phyloP scores from a whole-genome alignment of 2,329 filamentous ascomycete species.

The Capronia coronata region DNA sequence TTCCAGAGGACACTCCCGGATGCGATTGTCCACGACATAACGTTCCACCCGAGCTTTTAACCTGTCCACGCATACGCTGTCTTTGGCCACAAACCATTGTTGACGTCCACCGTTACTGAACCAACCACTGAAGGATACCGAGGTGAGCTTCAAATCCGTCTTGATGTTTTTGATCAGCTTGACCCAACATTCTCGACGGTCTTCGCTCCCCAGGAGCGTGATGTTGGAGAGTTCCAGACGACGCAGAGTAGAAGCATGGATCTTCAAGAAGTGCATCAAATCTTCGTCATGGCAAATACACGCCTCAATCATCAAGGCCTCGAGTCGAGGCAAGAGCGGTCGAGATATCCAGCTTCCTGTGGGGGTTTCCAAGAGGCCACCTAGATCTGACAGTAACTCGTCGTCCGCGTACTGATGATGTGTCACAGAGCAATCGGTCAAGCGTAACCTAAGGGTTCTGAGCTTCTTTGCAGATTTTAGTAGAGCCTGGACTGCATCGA shows the following conservation, averaged over 20 bases:
- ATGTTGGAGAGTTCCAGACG: conserved; percentile 21
- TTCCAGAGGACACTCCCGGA: conserved; percentile 20
- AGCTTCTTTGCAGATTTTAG: conserved; percentile 15
- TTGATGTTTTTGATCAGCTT: conserved; percentile 20
- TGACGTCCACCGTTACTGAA: conserved; percentile 25
- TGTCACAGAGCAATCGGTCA: conserved; percentile 18
- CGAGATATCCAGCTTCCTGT: conserved; percentile 14
- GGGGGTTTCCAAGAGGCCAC: conserved; percentile 14
- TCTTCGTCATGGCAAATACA: conserved; percentile 23
- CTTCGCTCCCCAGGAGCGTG: conserved; percentile 19
- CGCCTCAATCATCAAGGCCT: conserved; percentile 15
- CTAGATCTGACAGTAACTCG: conserved; percentile 17
- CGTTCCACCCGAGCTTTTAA: conserved; percentile 21
- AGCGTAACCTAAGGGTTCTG: conserved; percentile 12
- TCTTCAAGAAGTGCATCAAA: conserved; percentile 21
- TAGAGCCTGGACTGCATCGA: conserved; percentile 15
- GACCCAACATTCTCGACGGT: conserved; percentile 25
- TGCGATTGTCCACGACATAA: conserved; percentile 18
- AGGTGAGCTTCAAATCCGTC: conserved; percentile 16
- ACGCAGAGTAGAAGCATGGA: conserved; percentile 20
- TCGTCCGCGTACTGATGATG: conserved; percentile 17
- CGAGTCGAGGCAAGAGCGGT: conserved; percentile 16
- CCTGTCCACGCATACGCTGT: conserved; percentile 10
- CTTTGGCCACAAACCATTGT: conserved; percentile 25
- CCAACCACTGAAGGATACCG: conserved; percentile 22